Base-by-base conservation (phyloP, 2,329 filamentous ascomycete species). In the Fusarium algeriense region DNA sequence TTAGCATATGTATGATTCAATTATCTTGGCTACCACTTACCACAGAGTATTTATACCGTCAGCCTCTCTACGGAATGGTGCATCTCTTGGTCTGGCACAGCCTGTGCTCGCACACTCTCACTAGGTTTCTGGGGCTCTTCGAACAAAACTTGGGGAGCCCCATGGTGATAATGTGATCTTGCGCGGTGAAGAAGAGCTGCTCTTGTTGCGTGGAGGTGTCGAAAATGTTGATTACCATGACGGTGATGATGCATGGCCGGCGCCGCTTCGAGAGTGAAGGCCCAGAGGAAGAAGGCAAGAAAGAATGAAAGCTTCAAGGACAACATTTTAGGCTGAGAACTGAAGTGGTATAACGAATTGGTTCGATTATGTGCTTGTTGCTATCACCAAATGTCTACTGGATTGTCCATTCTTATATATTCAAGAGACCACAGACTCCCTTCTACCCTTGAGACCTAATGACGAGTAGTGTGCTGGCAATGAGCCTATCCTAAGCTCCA, bases 101-200 rank as follows among this genome's bases (percentile, higher is more conserved):
- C 58, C 35, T 54, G 52, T 15, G 58, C 53, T n/a, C 41, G 43
- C 26, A 62, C 54, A 32, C 64, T 69, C 28, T 67, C 64, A 30
- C 45, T 60, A 2, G 67, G 64, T n/a, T 64, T 60, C 9, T 69
- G 54, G 8, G 61, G 40, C 14, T 72, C 26, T 45, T 73, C 60
- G 15, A 63, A 32, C 34, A 64, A 30, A 19, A 61, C 35, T n/a
- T 62, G 64, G 15, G 70, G 56, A 17, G 46, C 46, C 2, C 20
- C 43, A 8, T 49, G 50, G 11, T 46, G 49, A 20, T 43, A 38
- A 23, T 65, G 44, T 5, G 67, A 56, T 32, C 53, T 75, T 41
- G 49, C 28, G 46, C 54, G 64, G 26, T 59, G 65, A 34, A 64
- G 61, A 74, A 81, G 63, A 77, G 82, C 72, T 80, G 74, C 81